Percentiles rank a stretch among this genome's conserved stretches.
phyloP scores from a whole-genome alignment of 1,139 yeast genomes.

The Groenewaldozyma sp. region DNA sequence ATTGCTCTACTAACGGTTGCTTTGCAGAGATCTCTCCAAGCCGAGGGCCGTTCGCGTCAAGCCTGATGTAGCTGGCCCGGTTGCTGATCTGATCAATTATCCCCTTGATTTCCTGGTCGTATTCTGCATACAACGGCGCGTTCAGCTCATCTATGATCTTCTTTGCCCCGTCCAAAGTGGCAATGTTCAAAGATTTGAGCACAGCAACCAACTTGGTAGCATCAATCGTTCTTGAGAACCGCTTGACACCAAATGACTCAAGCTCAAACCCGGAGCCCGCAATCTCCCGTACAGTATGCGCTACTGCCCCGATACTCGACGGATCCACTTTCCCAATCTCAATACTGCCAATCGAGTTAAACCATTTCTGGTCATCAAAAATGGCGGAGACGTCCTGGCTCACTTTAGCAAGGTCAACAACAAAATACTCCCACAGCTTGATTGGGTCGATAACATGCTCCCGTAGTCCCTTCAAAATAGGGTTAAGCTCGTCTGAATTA shows the following conservation, averaged over 20 bases:
- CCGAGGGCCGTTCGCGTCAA: conserved; percentile 74
- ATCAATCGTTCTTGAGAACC: conserved; percentile 50
- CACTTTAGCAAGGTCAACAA: conserved; percentile 39
- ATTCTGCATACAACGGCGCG: conserved; percentile 58
- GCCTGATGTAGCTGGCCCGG: conserved; percentile 63
- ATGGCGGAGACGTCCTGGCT: conserved; percentile 27
- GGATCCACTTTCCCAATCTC: conserved; percentile 32
- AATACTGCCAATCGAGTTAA: conserved; percentile 23
- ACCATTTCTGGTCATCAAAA: conserved; percentile 21
- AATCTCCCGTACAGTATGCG: conserved; percentile 41
- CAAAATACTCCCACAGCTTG: conserved; percentile 83
- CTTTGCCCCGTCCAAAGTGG: conserved; percentile 29
- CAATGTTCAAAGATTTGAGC: conserved; percentile 33
- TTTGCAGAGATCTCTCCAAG: conserved; percentile 50
- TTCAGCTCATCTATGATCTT: conserved; percentile 69
- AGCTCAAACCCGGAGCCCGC: conserved; percentile 30
- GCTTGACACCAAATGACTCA: conserved; percentile 35
- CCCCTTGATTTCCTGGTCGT: conserved; percentile 59
- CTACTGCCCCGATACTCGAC: conserved; percentile 35
- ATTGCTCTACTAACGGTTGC: conserved; percentile 70
- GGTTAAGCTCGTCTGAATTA: conserved; percentile 44
- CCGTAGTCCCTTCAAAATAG: conserved; percentile 56
- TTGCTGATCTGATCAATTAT: conserved; percentile 63
- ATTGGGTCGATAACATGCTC: conserved; percentile 56
- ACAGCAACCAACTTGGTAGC: conserved; percentile 40